phyloP scores from a whole-genome alignment of 1,284 basidiomycete genomes.

The Microbotryum lychnidis-dioicae region DNA sequence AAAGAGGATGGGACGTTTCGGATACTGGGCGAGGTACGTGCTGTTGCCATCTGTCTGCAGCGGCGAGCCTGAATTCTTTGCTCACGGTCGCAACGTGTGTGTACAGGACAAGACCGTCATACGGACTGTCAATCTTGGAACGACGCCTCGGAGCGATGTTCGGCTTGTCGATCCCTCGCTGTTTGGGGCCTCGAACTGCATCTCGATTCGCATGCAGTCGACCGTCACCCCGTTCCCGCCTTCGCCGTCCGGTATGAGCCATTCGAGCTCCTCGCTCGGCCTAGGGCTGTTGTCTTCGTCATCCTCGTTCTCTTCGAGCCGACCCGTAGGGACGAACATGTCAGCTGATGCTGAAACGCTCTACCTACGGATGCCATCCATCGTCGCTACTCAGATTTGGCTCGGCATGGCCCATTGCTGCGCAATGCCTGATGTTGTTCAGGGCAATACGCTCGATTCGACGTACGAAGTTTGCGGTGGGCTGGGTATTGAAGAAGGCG shows the following conservation, averaged over 20 bases:
- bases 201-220: slow-evolving; percentile 16
- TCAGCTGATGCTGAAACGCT: slow-evolving; percentile 6
- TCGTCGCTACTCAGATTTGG: slow-evolving; percentile 31
- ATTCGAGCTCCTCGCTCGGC: not conserved
- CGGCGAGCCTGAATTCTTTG: not conserved
- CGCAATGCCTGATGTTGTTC: slow-evolving; percentile 19
- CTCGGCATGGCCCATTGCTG: slow-evolving; percentile 33
- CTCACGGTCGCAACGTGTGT: not conserved
- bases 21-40: slow-evolving; percentile 20
- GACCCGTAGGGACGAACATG: not conserved
- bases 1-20: slow-evolving; percentile 28
- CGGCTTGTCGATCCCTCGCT: slow-evolving; percentile 30
- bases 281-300: slow-evolving; percentile 4
- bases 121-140: slow-evolving; percentile 21
- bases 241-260: slow-evolving; percentile 5
- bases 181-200: slow-evolving; percentile 31
- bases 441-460: slow-evolving; percentile 1
- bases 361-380: slow-evolving; percentile 27
- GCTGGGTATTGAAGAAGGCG: not conserved
- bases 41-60: not conserved
- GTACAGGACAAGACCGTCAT: slow-evolving; percentile 24
- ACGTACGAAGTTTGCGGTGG: not conserved
- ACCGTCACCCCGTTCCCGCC: not conserved
- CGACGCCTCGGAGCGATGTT: slow-evolving; percentile 28
- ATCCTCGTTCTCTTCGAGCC: slow-evolving; percentile 11